Conservation (phyloP, 176 grass and related monocot genomes). For the Cenchrus fungigraminus region DNA sequence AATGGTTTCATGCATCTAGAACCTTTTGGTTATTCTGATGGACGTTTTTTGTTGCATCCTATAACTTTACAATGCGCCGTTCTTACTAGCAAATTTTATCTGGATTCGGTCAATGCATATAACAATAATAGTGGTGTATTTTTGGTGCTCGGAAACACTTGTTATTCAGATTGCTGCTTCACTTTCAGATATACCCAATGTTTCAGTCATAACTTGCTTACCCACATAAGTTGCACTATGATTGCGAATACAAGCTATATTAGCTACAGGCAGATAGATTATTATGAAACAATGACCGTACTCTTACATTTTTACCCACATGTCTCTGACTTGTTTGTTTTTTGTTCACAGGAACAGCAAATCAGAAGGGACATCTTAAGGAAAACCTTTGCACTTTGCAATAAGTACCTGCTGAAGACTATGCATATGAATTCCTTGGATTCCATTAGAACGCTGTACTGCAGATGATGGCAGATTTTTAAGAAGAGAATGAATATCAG, state of each 20-base stretch:
- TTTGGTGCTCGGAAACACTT: conserved; percentile 8
- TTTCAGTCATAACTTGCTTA: neutral
- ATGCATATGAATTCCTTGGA: conserved; percentile 7
- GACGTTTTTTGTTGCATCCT: neutral
- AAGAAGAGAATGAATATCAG: conserved; percentile 5
- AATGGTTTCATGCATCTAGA: conserved; percentile 30
- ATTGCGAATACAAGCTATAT: neutral
- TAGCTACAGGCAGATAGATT: neutral
- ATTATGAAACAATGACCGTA: neutral
- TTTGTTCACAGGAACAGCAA: conserved; percentile 47
- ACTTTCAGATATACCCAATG: conserved; percentile 13
- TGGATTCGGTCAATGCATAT: conserved; percentile 6
- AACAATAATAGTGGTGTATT: conserved; percentile 1
- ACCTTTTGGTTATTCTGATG: conserved; percentile 11
- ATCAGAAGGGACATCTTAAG: conserved; percentile 42
- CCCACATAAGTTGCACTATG: neutral
- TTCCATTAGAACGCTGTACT: neutral
- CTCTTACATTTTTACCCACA: neutral
- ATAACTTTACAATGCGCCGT: neutral
- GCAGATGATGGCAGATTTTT: neutral
- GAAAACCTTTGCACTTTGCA: conserved; percentile 10
- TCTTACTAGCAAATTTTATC: neutral
- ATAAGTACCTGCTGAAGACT: neutral
- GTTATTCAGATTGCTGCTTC: neutral
- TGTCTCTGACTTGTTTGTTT: conserved; percentile 26